Percentiles rank a stretch among this genome's conserved stretches.
Conservation (phyloP, 345 rosid genomes). For the Citrus mangshanensis region DNA sequence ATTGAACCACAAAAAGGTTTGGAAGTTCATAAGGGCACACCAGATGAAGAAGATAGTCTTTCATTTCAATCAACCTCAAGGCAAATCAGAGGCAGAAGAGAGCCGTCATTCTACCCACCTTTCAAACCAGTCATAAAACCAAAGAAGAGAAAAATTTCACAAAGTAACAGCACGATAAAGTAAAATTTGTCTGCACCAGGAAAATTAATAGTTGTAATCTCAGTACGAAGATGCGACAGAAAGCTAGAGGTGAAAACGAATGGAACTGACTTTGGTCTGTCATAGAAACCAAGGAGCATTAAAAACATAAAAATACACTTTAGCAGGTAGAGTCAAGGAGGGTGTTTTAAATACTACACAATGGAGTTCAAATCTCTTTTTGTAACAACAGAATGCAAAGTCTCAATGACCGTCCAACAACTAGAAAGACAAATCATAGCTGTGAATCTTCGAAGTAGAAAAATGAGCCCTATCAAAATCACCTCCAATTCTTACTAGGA, state of each 20-base stretch:
- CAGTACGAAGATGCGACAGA: background rate
- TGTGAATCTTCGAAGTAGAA: background rate
- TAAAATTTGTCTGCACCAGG: background rate
- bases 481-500: background rate
- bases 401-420: background rate
- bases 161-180: background rate
- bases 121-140: background rate
- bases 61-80: background rate
- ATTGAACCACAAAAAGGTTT: background rate
- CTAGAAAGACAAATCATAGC: background rate
- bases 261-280: background rate
- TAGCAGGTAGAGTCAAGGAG: background rate
- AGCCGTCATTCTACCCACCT: background rate
- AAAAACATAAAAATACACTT: background rate
- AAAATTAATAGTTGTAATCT: too few relatives aligned
- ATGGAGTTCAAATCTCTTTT: too few relatives aligned
- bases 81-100: slow-evolving; percentile 5
- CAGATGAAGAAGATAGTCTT: slow-evolving; percentile 5
- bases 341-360: background rate
- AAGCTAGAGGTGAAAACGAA: background rate
- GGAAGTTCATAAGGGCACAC: background rate
- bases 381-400: too few relatives aligned
- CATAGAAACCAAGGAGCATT: background rate
- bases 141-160: background rate
- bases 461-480: background rate